These are phyloP conservation scores for Cercospora sp. DNA, from an alignment of 2,329 filamentous ascomycete genomes.

Conservation along the genomic window DNA sequence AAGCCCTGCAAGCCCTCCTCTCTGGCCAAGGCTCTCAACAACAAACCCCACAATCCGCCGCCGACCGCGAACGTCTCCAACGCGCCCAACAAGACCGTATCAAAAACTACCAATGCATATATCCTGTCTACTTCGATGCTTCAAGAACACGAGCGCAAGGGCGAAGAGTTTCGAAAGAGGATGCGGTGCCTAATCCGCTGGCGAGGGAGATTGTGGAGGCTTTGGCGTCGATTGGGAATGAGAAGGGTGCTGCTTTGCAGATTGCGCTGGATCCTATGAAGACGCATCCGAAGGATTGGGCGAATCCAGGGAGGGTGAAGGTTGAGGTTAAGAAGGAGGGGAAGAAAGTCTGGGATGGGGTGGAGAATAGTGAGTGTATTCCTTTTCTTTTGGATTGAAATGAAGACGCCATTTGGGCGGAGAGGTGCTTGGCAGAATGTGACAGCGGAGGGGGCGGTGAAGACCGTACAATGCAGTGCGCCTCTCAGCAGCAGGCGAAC, in stretches of 20 bases:
- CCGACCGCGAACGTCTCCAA: constrained; percentile 18
- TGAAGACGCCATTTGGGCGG: no score
- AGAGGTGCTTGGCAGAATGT: no score
- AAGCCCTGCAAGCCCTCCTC: constrained; percentile 13
- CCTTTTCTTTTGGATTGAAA: background rate
- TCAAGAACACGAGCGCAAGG: constrained; percentile 73
- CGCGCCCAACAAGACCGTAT: constrained; percentile 55
- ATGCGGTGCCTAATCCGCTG: constrained; percentile 81
- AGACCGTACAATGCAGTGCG: no score
- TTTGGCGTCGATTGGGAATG: constrained; percentile 61
- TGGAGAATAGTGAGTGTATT: constrained; percentile 65
- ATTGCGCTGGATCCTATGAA: constrained; percentile 88
- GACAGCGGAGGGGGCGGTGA: no score
- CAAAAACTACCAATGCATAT: constrained; percentile 82
- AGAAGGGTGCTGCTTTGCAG: constrained; percentile 52
- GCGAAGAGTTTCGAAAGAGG: constrained; percentile 68
- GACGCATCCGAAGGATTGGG: constrained; percentile 94
- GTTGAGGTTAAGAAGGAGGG: constrained; percentile 69
- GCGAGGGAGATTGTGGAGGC: constrained; percentile 87
- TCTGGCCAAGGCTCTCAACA: background rate
- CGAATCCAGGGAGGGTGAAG: constrained; percentile 87
- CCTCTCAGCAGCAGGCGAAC: no score
- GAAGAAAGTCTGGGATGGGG: constrained; percentile 48
- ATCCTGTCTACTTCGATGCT: constrained; percentile 93
- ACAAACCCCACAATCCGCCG: background rate